phyloP scores from a whole-genome alignment of 108 stramenopile species.

The Fragilaria crotonensis region DNA sequence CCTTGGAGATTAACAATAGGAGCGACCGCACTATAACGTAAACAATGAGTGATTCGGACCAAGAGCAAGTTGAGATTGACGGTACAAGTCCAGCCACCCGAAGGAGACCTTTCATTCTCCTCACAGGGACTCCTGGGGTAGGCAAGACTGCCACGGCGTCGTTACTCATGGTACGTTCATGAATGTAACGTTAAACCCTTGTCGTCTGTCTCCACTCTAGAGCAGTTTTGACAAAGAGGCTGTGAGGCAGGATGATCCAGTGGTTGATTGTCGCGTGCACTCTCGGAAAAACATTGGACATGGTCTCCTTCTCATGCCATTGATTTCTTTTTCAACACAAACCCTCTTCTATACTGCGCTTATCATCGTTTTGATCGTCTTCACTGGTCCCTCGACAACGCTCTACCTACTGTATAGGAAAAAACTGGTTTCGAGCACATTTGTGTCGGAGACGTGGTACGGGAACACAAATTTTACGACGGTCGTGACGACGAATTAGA shows the following conservation, averaged over 20 bases:
- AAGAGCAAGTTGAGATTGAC: neutral
- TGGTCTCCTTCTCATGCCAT: no score
- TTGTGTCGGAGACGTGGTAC: slow-evolving; percentile 75
- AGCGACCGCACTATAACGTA: no score
- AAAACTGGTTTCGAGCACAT: slow-evolving; percentile 51
- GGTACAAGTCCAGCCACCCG: slow-evolving; percentile 5
- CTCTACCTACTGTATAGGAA: slow-evolving; percentile 16
- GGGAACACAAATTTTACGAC: slow-evolving; percentile 72
- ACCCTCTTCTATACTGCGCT: no score
- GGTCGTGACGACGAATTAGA: slow-evolving; percentile 85
- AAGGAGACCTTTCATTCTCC: slow-evolving; percentile 73
- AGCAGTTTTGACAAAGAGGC: neutral
- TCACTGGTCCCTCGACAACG: neutral
- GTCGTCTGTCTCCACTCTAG: neutral
- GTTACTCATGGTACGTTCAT: slow-evolving; percentile 51
- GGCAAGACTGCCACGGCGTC: slow-evolving; percentile 82
- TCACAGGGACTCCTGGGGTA: slow-evolving; percentile 91
- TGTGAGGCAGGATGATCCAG: neutral
- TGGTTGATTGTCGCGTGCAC: no score
- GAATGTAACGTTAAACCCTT: neutral
- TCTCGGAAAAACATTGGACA: no score
- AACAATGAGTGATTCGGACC: neutral
- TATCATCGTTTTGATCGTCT: neutral
- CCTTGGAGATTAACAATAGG: no score
- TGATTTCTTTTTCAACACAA: no score